Conservation (phyloP, 129 eudicot species). For the Calendula officinalis region DNA sequence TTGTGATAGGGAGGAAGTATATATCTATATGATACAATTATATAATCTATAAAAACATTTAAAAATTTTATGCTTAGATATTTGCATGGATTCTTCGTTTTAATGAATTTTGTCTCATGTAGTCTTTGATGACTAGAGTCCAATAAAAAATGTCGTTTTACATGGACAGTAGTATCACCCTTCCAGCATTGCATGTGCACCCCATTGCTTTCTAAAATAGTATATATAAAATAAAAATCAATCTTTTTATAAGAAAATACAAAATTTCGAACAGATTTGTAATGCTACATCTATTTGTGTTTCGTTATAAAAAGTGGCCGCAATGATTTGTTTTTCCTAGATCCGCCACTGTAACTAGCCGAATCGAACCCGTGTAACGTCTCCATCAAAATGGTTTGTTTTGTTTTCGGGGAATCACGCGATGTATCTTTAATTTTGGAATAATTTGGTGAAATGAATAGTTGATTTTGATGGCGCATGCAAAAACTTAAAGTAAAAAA, state of each 20-base stretch:
- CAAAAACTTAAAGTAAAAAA: conserved; percentile 5
- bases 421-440: conserved; percentile 18
- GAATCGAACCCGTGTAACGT: background rate
- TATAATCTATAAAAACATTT: too few species aligned
- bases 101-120: conserved; percentile 19
- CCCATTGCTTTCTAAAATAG: conserved; percentile 21
- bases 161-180: conserved; percentile 22
- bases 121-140: conserved; percentile 6
- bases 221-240: conserved; percentile 7
- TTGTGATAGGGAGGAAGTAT: too few species aligned
- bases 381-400: conserved; percentile 8
- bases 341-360: background rate
- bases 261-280: conserved; percentile 6
- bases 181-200: conserved; percentile 36
- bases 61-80: background rate
- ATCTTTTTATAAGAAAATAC: too few species aligned
- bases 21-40: too few species aligned
- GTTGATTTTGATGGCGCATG: conserved; percentile 13
- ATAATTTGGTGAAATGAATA: conserved; percentile 22
- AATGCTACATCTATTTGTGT: background rate
- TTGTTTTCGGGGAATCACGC: background rate
- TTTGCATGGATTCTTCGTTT: conserved; percentile 6
- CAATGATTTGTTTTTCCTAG: background rate
- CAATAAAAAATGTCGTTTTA: conserved; percentile 24
- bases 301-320: background rate